Evolutionary conservation across 2,329 filamentous ascomycete genomes (phyloP), one percentile per base, ranked within the genome.

Genomic region (Claviceps digitariae): DNA sequence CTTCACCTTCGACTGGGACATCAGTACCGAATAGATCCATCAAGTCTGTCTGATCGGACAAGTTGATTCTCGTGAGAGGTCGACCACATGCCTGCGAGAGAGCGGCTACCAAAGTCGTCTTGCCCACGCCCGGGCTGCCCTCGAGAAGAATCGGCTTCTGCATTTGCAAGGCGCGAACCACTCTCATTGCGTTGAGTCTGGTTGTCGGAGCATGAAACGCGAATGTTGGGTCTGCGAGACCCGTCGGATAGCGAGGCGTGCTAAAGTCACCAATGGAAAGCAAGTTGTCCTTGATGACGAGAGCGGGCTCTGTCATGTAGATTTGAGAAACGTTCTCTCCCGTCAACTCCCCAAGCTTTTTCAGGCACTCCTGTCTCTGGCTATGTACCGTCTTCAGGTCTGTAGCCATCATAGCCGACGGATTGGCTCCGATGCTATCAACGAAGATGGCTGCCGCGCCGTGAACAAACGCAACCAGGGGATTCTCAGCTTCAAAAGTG

Each of bases 11-110:
- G 3, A 95, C 83, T 0, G 93, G 93, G 8, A 95, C 89, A 71
- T 98, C 93, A 0, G 91, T 95, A 55, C 93, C 93, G 66, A 98
- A 98, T 1, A 98, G 74, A 66, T 98, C 93, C 79, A 97, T 96
- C 50, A 98, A 73, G 67, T 98, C 93, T 0, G 94, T 98, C 69
- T 98, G 93, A 61, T 98, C 93, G 0, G 93, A 97, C 55, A 99
- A 74, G 64, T 99, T 99, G 69, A 99, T 96, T 61, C 93, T 81
- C 0, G 90, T 95, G 57, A 99, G 71, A 8, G 87, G 85, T 57
- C 84, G 84, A 5, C 90, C 89, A 58, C 88, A 86, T 4, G 84
- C 83, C 59, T 80, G 79, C 1, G 94, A 87, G 47, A 98, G 74
- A 0, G 93, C 90, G 47, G 86, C 84, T 23, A 99, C 82, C 15